A percentile compares a stretch with the other conserved stretches of the same genome.
Evolutionary conservation across 768 basidiomycete species (phyloP).

Genomic region (Hypsizygus marmoreus): DNA sequence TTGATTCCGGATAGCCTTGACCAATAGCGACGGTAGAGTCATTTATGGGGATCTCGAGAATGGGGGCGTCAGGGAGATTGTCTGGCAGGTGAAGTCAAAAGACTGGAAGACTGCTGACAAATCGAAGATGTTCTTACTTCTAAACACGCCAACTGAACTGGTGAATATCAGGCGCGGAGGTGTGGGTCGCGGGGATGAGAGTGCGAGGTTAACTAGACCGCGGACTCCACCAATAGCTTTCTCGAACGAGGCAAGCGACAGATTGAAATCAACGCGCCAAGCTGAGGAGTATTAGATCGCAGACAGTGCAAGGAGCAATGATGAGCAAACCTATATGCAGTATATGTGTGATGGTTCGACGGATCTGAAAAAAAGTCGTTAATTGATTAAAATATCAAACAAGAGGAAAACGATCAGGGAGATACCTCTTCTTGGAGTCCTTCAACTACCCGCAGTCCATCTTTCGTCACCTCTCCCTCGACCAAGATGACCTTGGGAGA

Average conservation of each 20-base stretch:
- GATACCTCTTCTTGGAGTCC: constrained; percentile 6
- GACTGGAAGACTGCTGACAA: not conserved
- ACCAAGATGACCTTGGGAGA: constrained; percentile 5
- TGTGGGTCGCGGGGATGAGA: constrained; percentile 22
- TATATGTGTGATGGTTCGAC: constrained; percentile 7
- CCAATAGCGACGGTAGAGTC: constrained; percentile 27
- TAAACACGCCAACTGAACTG: constrained; percentile 29
- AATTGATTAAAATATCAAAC: not conserved
- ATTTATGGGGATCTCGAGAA: constrained; percentile 19
- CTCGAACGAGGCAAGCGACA: constrained; percentile 45
- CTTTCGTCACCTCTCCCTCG: constrained; percentile 2
- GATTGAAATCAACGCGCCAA: constrained; percentile 52
- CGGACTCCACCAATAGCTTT: constrained; percentile 40
- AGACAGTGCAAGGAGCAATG: not conserved
- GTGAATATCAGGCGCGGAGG: constrained; percentile 42
- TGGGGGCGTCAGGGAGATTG: not conserved
- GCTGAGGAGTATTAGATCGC: constrained; percentile 20
- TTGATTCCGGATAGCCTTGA: constrained; percentile 40
- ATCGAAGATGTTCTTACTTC: constrained; percentile 11
- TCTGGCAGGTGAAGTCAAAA: not conserved
- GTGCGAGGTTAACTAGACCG: constrained; percentile 42
- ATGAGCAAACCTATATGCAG: constrained; percentile 7
- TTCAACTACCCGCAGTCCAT: not conserved
- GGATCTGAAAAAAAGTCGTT: constrained; percentile 7
- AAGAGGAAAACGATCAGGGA: not conserved